A percentile compares a stretch with the other conserved stretches of the same genome.
These are phyloP conservation scores for Bruguiera sexangula DNA, from an alignment of 345 rosid species.

Conservation along the genomic window DNA sequence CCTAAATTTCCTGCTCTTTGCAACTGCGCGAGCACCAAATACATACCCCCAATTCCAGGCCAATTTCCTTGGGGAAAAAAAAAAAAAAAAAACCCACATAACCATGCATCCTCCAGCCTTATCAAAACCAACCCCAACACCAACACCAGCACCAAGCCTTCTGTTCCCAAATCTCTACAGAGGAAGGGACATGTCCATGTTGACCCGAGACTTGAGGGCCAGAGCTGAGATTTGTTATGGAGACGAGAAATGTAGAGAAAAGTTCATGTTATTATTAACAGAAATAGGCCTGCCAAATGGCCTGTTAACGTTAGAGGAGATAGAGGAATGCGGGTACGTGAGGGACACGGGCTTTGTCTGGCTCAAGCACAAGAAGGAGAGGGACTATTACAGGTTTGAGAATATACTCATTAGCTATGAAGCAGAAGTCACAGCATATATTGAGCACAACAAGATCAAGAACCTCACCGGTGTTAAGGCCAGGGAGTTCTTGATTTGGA, in stretches of 20 bases:
- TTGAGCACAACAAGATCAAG: slow-evolving; percentile 27
- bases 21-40: neutral
- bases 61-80: neutral
- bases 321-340: slow-evolving; percentile 25
- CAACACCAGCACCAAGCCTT: slow-evolving; percentile 2
- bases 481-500: slow-evolving; percentile 32
- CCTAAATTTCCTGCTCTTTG: neutral
- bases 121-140: neutral
- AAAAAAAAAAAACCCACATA: neutral
- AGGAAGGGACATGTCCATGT: neutral
- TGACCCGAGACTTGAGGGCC: slow-evolving; percentile 13
- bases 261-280: slow-evolving; percentile 15
- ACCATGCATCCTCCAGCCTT: slow-evolving; percentile 6
- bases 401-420: slow-evolving; percentile 17
- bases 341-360: slow-evolving; percentile 28
- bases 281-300: slow-evolving; percentile 23
- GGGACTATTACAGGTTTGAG: slow-evolving; percentile 18
- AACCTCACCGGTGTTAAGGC: slow-evolving; percentile 33
- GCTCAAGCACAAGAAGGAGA: slow-evolving; percentile 25
- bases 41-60: neutral
- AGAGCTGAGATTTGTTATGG: slow-evolving; percentile 26
- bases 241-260: slow-evolving; percentile 22
- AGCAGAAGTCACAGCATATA: slow-evolving; percentile 19
- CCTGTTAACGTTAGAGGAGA: slow-evolving; percentile 18
- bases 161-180: slow-evolving; percentile 2